Conservation (phyloP, 202 grass and related monocot species). For the Dendrocalamus latiflorus region DNA sequence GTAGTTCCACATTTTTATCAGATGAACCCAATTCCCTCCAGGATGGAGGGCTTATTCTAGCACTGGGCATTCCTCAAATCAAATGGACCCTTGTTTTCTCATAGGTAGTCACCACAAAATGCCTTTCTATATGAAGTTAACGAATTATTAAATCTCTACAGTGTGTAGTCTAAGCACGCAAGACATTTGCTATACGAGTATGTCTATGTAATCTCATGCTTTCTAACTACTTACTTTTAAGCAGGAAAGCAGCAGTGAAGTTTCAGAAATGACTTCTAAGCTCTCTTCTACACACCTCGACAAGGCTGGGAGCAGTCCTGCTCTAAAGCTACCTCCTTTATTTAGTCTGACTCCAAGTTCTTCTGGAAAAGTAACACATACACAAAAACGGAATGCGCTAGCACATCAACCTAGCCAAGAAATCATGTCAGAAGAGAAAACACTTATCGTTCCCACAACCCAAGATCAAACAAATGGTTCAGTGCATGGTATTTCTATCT, state of each 20-base stretch:
- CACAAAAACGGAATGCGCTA: constrained; percentile 45
- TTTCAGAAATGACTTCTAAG: constrained; percentile 59
- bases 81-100: constrained; percentile 4
- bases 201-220: constrained; percentile 13
- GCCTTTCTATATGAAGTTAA: neutral
- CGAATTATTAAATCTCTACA: neutral
- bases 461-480: constrained; percentile 48
- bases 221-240: constrained; percentile 38
- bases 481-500: constrained; percentile 45
- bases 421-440: constrained; percentile 42
- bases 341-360: constrained; percentile 88
- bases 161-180: neutral
- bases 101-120: neutral
- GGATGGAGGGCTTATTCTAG: neutral
- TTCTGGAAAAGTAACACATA: constrained; percentile 60
- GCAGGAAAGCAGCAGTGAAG: constrained; percentile 59
- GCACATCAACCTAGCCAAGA: constrained; percentile 53
- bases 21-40: neutral
- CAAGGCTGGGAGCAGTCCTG: constrained; percentile 52
- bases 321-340: constrained; percentile 79
- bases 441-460: constrained; percentile 15
- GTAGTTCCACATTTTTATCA: neutral
- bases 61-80: neutral
- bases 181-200: neutral
- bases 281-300: constrained; percentile 69